A percentile compares a stretch with the other conserved stretches of the same genome.
Conservation (phyloP, 2,329 filamentous ascomycete genomes). For the Trichothecium sympodiale region DNA sequence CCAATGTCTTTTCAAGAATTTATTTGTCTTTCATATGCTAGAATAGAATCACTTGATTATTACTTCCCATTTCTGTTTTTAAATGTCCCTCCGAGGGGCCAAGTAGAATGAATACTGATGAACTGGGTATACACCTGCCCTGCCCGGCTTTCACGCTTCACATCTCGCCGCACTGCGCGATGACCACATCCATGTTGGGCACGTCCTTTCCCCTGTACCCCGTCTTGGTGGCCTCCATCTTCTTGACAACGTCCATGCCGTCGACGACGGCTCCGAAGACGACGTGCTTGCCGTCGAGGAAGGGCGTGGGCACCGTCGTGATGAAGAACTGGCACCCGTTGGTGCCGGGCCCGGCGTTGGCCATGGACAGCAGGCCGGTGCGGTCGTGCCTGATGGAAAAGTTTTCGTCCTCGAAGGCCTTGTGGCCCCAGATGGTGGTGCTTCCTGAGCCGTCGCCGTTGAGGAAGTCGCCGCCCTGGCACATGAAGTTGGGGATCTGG, state of each 20-base stretch:
- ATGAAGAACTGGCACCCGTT: conserved; percentile 98
- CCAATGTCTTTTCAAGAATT: too few relatives aligned
- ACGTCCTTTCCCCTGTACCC: conserved; percentile 63
- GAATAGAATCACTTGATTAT: too few relatives aligned
- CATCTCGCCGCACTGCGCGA: conserved; percentile 91
- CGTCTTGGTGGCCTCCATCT: conserved; percentile 86
- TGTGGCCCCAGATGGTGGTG: conserved; percentile 76
- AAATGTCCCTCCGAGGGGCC: too few relatives aligned
- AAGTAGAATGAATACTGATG: too few relatives aligned
- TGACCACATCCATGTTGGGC: conserved; percentile 73
- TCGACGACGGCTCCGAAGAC: conserved; percentile 88
- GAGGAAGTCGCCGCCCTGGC: conserved; percentile 91
- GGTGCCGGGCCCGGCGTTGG: conserved; percentile 82
- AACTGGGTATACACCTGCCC: too few relatives aligned
- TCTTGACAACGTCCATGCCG: conserved; percentile 81
- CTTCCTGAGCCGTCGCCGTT: conserved; percentile 88
- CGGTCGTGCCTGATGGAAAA: conserved; percentile 69
- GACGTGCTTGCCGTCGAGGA: conserved; percentile 86
- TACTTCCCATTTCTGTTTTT: too few relatives aligned
- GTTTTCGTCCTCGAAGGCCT: conserved; percentile 83
- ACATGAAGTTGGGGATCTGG: conserved; percentile 96
- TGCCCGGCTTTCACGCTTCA: too few relatives aligned
- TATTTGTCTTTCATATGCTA: too few relatives aligned
- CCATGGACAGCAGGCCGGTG: conserved; percentile 83
- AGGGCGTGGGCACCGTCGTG: conserved; percentile 76